These are phyloP conservation scores for Nyssa sinensis DNA, from an alignment of 148 eudicot species.

Conservation along the genomic window DNA sequence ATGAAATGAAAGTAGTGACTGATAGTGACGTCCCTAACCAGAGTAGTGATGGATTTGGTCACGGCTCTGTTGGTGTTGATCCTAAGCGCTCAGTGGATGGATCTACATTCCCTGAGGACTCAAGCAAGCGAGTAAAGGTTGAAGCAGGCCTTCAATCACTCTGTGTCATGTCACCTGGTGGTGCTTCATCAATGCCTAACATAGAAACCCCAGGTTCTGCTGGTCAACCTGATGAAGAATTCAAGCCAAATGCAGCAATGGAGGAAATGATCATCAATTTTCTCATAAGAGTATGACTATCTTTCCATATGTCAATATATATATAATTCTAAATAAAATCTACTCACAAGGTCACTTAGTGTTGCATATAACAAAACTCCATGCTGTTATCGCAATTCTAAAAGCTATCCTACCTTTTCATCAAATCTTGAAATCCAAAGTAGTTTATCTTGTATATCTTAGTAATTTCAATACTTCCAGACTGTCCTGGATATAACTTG, in stretches of 20 bases:
- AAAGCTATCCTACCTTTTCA: background rate
- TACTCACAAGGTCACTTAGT: background rate
- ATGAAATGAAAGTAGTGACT: constrained; percentile 66
- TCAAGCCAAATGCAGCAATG: constrained; percentile 99
- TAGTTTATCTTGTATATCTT: background rate
- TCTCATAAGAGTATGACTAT: constrained; percentile 75
- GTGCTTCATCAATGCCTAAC: constrained; percentile 77
- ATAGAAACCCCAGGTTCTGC: constrained; percentile 89
- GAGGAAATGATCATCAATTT: constrained; percentile 99
- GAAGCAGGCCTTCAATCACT: constrained; percentile 94
- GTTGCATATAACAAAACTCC: background rate
- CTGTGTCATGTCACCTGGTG: constrained; percentile 94
- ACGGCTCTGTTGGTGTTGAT: constrained; percentile 49
- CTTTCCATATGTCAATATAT: too few relatives aligned
- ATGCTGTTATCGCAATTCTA: background rate
- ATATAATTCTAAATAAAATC: background rate
- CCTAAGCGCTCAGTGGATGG: constrained; percentile 62
- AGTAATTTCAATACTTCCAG: background rate
- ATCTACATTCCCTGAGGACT: constrained; percentile 66
- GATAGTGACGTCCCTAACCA: constrained; percentile 51
- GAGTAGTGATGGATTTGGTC: constrained; percentile 50
- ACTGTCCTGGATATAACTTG: background rate
- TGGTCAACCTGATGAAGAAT: constrained; percentile 95
- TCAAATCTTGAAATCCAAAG: background rate
- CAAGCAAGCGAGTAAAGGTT: constrained; percentile 77